Evolutionary conservation across 164 flowering plant species (phyloP), one percentile per base, ranked within the genome.

Genomic region (Magnolia sinica): DNA sequence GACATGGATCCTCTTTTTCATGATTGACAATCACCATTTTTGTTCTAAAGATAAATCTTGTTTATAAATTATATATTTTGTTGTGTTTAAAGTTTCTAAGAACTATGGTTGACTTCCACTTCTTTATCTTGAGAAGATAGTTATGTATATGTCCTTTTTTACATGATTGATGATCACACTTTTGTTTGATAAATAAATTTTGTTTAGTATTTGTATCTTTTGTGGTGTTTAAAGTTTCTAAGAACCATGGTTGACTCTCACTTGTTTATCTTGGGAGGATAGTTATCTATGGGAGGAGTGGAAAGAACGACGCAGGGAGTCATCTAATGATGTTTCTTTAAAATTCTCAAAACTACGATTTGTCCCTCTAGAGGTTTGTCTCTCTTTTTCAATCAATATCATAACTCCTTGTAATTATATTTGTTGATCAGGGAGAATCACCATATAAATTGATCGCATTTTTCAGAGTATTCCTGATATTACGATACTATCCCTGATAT

Each of bases 271-370:
- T 76, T 65, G 76, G 50, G 64, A 74, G 79, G 67, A 69, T 89
- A 95, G 98, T 85, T 96, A 96, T 77, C 77, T 96, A 64, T 90
- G 85, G 87, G 98, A 94, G 81, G 98, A 94, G 82, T 96, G 99
- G 99, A 96, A 91, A 78, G 99, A 88, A 79, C 88, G 90, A 83
- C 86, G 85, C 50, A 86, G 85, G 73, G 95, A 87, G 74, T 65
- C 87, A 71, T 81, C 85, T 22, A 92, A 91, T 81, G 93, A 87
- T 68, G 74, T 88, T 68, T 82, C 85, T 45, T 79, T 86, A 20
- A 94, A 84, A 51, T 94, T 94, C 80, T 52, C 73, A 59, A 90
- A 86, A 71, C 70, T 94, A 86, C 88, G 95, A 71, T 94, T 96
- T 84, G 80, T 96, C 29, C 78, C 91, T 16, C 87, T 96, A 68